A percentile compares a stretch with the other conserved stretches of the same genome.
phyloP scores from a whole-genome alignment of 192 early-diverging fungal genomes.

The Umbelopsis sp. region DNA sequence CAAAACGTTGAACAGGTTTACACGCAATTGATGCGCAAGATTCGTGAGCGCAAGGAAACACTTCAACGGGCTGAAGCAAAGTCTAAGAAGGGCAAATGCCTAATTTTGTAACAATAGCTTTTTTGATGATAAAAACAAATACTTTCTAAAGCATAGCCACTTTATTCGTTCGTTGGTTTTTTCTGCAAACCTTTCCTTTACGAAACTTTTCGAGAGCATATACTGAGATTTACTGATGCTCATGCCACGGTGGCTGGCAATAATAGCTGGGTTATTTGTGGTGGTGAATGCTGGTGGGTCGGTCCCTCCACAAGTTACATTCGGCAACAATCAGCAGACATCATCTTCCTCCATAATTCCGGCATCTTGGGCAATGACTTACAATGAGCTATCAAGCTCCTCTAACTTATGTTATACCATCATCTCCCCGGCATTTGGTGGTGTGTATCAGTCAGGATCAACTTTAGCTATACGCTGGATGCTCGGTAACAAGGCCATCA shows the following conservation, averaged over 20 bases:
- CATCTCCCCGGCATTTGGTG: slow-evolving; percentile 12
- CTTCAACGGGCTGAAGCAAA: slow-evolving; percentile 29
- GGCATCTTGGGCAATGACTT: neutral
- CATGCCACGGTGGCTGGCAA: slow-evolving; percentile 14
- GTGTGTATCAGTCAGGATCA: slow-evolving; percentile 7
- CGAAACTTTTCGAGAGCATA: neutral
- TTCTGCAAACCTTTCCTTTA: neutral
- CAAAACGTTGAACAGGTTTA: slow-evolving; percentile 82
- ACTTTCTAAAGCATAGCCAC: slow-evolving; percentile 17
- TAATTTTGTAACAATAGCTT: slow-evolving; percentile 37
- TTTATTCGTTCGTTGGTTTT: neutral
- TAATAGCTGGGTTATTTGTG: neutral
- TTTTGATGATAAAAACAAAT: slow-evolving; percentile 15
- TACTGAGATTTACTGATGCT: neutral
- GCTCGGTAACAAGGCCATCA: neutral
- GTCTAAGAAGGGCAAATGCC: slow-evolving; percentile 40
- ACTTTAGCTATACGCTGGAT: slow-evolving; percentile 14
- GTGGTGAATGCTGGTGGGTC: neutral
- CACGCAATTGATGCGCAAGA: slow-evolving; percentile 74
- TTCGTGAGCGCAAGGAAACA: slow-evolving; percentile 65
- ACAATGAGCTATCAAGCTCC: neutral
- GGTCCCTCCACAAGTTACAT: neutral
- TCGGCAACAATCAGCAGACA: neutral
- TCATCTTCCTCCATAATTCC: slow-evolving; percentile 5
- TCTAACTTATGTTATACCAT: neutral